Percentiles rank a stretch among this genome's conserved stretches.
phyloP scores from a whole-genome alignment of 2,329 filamentous ascomycete species.

The Colletotrichum eremochloae region DNA sequence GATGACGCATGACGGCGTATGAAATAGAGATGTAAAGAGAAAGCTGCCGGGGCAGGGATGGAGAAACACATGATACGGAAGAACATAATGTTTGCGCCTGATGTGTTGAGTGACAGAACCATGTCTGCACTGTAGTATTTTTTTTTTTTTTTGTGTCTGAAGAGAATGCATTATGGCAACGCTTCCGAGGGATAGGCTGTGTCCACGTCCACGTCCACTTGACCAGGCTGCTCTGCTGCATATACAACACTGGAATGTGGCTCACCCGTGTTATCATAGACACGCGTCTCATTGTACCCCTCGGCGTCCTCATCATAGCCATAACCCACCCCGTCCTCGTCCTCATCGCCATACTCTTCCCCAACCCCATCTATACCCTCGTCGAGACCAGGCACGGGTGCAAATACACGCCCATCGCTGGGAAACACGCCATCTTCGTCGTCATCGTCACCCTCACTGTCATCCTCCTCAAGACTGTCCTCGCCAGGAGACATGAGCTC shows the following conservation, averaged over 20 bases:
- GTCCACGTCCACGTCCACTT: slow-evolving; percentile 20
- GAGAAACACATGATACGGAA: background rate
- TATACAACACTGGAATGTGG: slow-evolving; percentile 3
- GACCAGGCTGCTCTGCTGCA: background rate
- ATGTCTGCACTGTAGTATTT: background rate
- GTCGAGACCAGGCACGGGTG: slow-evolving; percentile 18
- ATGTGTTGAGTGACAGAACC: background rate
- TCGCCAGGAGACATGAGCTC: slow-evolving; percentile 35
- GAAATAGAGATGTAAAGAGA: background rate
- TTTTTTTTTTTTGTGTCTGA: background rate
- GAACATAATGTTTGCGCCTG: background rate
- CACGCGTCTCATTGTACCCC: slow-evolving; percentile 45
- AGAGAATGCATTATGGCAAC: background rate
- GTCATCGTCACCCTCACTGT: slow-evolving; percentile 49
- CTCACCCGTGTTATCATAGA: slow-evolving; percentile 46
- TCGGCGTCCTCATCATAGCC: slow-evolving; percentile 48
- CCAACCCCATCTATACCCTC: slow-evolving; percentile 27
- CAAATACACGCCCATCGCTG: slow-evolving; percentile 40
- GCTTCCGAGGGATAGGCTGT: slow-evolving; percentile 30
- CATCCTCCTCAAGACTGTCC: slow-evolving; percentile 49
- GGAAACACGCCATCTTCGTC: slow-evolving; percentile 45
- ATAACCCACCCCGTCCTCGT: slow-evolving; percentile 45
- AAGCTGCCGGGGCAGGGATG: background rate
- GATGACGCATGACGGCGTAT: background rate
- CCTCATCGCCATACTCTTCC: slow-evolving; percentile 40